A percentile compares a stretch with the other conserved stretches of the same genome.
phyloP scores from a whole-genome alignment of 352 stramenopile genomes.

The Pythium aristosporum region DNA sequence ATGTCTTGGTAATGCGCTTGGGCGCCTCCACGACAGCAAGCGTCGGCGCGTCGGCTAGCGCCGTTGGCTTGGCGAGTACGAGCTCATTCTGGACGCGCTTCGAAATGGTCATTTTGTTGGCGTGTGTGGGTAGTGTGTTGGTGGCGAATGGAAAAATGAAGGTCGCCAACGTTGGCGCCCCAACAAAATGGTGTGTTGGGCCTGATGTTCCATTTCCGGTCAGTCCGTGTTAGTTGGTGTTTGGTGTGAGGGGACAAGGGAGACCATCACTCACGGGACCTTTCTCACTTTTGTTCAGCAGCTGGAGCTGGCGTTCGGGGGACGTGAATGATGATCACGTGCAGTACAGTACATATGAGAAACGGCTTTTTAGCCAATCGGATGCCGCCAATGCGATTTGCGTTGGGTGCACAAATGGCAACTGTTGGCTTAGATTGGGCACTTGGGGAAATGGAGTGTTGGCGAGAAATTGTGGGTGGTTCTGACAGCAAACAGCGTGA shows the following conservation, averaged over 20 bases:
- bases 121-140: background rate
- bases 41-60: background rate
- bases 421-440: background rate
- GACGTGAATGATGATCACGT: conserved; percentile 24
- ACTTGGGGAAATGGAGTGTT: too few species aligned
- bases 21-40: conserved; percentile 7
- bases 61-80: conserved; percentile 19
- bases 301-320: conserved; percentile 3
- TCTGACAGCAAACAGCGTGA: background rate
- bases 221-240: background rate
- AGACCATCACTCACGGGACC: conserved; percentile 26
- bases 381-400: conserved; percentile 5
- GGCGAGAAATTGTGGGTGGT: conserved; percentile 14
- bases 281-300: conserved; percentile 5
- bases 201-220: background rate
- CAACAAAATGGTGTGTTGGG: conserved; percentile 1
- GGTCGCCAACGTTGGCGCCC: background rate
- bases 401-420: conserved; percentile 9
- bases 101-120: conserved; percentile 31
- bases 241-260: background rate
- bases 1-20: conserved; percentile 22
- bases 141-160: conserved; percentile 10
- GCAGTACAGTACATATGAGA: background rate
- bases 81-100: conserved; percentile 34
- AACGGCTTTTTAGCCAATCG: conserved; percentile 22